Conservation (phyloP, 768 basidiomycete genomes). For the Termitomyces sp. region DNA sequence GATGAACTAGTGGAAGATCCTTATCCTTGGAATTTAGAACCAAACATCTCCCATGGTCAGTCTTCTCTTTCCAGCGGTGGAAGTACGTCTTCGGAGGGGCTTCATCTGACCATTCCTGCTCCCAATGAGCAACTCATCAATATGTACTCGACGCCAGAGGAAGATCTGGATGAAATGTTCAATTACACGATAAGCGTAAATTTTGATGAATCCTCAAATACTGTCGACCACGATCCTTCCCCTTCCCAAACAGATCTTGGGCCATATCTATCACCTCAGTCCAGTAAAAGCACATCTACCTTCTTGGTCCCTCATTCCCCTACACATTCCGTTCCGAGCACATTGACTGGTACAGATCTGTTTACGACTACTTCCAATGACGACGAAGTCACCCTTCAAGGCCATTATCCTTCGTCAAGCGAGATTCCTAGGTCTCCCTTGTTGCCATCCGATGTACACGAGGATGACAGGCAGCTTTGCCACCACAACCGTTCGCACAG, state of each 20-base stretch:
- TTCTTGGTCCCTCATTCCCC: neutral
- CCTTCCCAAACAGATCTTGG: neutral
- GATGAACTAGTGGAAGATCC: neutral
- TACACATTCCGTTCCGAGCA: neutral
- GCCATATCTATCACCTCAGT: neutral
- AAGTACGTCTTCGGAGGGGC: neutral
- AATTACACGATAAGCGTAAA: neutral
- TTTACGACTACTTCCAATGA: neutral
- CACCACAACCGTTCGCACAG: constrained; percentile 8
- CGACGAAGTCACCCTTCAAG: neutral
- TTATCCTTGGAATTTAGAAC: neutral
- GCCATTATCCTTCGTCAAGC: neutral
- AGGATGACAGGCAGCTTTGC: neutral
- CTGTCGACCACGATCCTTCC: neutral
- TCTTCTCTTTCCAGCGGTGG: neutral
- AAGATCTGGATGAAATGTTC: neutral
- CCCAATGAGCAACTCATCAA: neutral
- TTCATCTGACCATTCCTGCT: neutral
- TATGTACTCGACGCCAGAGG: neutral
- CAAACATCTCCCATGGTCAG: neutral
- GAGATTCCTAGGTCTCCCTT: neutral
- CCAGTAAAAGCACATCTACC: neutral
- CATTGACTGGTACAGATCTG: neutral
- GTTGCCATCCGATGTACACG: neutral
- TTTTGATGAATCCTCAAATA: neutral